A percentile compares a stretch with the other conserved stretches of the same genome.
Conservation (phyloP, 2,329 filamentous ascomycete genomes). For the Monilinia aucupariae region DNA sequence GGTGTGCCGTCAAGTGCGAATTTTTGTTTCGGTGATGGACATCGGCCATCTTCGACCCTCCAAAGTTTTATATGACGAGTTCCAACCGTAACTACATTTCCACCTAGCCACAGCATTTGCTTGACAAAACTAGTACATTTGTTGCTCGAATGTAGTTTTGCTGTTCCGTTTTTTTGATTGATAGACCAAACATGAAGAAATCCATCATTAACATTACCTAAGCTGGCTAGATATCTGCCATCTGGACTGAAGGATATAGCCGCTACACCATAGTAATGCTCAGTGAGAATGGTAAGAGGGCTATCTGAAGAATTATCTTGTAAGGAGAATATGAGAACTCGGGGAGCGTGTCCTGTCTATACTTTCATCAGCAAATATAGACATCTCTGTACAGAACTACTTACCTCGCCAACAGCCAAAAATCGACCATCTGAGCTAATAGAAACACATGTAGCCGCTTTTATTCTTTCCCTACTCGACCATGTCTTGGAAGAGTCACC, state of each 20-base stretch:
- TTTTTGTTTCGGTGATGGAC: constrained; percentile 59
- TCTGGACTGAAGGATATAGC: constrained; percentile 87
- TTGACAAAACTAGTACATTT: constrained; percentile 85
- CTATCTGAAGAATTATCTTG: constrained; percentile 73
- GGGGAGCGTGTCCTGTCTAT: constrained; percentile 81
- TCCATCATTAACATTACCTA: constrained; percentile 86
- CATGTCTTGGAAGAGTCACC: constrained; percentile 70
- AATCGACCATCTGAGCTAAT: constrained; percentile 83
- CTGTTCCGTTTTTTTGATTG: constrained; percentile 73
- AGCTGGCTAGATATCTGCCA: constrained; percentile 77
- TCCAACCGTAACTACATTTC: constrained; percentile 76
- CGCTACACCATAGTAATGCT: constrained; percentile 85
- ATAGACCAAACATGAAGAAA: constrained; percentile 90
- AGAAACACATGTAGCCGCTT: constrained; percentile 85
- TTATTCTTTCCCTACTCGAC: constrained; percentile 87
- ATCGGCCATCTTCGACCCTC: constrained; percentile 66
- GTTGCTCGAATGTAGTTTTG: constrained; percentile 78
- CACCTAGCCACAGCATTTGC: constrained; percentile 87
- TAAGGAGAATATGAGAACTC: constrained; percentile 84
- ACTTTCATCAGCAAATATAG: constrained; percentile 31
- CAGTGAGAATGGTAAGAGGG: constrained; percentile 77
- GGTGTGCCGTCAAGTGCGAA: constrained; percentile 43
- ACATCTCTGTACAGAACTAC: constrained; percentile 26
- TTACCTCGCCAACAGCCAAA: constrained; percentile 80
- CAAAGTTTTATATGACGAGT: constrained; percentile 91